Base-by-base conservation (phyloP, 129 eudicot species). In the Heracleum sosnowskyi region DNA sequence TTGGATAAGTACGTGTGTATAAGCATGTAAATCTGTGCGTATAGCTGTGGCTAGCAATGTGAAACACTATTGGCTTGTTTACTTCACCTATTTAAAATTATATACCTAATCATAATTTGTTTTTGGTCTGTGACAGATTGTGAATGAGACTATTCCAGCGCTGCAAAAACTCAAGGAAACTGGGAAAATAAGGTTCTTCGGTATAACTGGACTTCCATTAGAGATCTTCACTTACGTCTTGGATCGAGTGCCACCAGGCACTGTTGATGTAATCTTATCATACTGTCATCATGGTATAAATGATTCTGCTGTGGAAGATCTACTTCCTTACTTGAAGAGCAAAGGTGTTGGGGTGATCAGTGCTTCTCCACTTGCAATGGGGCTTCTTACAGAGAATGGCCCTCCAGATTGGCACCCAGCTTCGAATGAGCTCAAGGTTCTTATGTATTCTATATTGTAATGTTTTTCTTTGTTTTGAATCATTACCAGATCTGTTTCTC, bases 371-470 rank as follows among this genome's bases (percentile, higher is more conserved):
- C 83, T 95, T 46, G 86, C 99, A 73, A 95, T 95, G 99, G 99
- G 99, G 53, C 99, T 95, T 89, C 97, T 95, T 70, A 95, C 99
- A 62, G 97, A 95, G 78, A 89, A 66, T 81, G 97, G 96, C 45
- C 94, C 96, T 74, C 99, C 99, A 69, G 92, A 82, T 34, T 91
- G 99, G 99, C 99, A 95, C 80, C 99, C 97, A 71, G 99, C 99
- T 79, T 81, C 99, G 68, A 81, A 89, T 45, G 92, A 90, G 79
- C 91, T 95, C 33, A 86, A 92, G 96, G 99, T 94, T 70, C 51
- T 76, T 53, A 47, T 24, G 20, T 35, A 40, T 24, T 28, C 41
- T 10, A 11, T 64, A 64, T 31, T 11, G 7, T 26, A 40, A 64
- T 3, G 41, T 35, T 29, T 68, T 68, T 16, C 7, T 3, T 2